Evolutionary conservation across 2,329 filamentous ascomycete genomes (phyloP), one percentile per base, ranked within the genome.

Genomic region (Colletotrichum noveboracense): DNA sequence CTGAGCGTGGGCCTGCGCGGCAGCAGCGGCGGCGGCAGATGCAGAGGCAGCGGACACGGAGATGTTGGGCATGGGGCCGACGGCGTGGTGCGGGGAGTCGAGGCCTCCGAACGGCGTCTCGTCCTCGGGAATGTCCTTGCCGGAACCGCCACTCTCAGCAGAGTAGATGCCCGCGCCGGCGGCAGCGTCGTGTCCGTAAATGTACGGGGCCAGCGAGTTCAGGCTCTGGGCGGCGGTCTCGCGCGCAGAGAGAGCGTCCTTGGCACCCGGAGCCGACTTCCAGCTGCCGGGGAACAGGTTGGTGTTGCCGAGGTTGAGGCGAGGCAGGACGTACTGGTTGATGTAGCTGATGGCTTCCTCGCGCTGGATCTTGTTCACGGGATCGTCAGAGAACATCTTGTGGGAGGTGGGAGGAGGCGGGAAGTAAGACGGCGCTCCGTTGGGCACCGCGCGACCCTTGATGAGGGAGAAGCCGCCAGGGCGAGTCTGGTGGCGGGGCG

Each of bases 261-360:
- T 87, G 13, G 85, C 76, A 1, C 70, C 77, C 28, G 83, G 81
- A 7, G 84, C 84, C 16, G 81, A 80, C 79, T 81, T 81, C 80
- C 79, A 82, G 71, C 78, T 77, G 48, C 71, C 80, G 65, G 81
- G 79, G 77, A 82, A 78, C 79, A 87, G 84, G 74, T 88, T 89
- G 71, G 87, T 86, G 32, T 86, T 86, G 52, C 88, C 88, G 4
- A 91, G 84, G 78, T 91, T 91, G 18, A 92, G 86, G 6, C 89
- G 88, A 21, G 92, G 92, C 38, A 93, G 85, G 3, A 94, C 91
- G 78, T 92, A 93, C 82, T 94, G 92, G 82, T 94, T 93, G 83
- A 94, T 93, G 83, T 93, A 93, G 81, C 89, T 90, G 55, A 94
- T 89, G 1, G 91, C 91, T 80, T 93, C 92, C 78, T 93, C 91